Base-by-base conservation (phyloP, 495 filamentous ascomycete genomes). In the Jackrogersella minutella region DNA sequence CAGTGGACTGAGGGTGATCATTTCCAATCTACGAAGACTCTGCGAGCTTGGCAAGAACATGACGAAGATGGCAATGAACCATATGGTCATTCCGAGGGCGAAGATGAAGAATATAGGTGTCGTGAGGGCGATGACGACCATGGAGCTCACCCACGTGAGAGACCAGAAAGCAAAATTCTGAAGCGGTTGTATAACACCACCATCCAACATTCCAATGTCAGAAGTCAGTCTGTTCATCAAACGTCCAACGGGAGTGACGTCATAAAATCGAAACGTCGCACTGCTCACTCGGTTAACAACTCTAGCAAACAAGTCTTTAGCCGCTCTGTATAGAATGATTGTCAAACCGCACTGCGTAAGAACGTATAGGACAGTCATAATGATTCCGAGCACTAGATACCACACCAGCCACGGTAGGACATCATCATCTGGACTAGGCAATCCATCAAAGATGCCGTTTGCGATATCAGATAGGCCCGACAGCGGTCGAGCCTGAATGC, bases 181-280 rank as follows among this genome's bases (percentile, higher is more conserved):
- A 62, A 94, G 87, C 62, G 90, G 86, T 17, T 79, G 72, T 56
- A 87, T 89, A 68, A 94, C 91, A 50, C 89, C 87, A 0, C 91
- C 91, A 73, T 96, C 92, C 7, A 94, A 78, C 13, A 89, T 91
- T 10, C 88, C 89, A 75, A 95, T 94, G 71, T 96, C 92, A 2
- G 89, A 90, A 0, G 91, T 94, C 55, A 96, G 77, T 14, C 92
- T 85, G 73, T 96, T 96, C 91, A 94, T 93, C 66, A 96, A 78
- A 19, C 91, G 84, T 0, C 92, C 91, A 16, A 93, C 85, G 0
- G 92, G 92, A 2, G 91, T 96, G 4, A 92, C 85, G 74, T 96
- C 92, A 79, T 93, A 93, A 75, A 91, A 96, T 33, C 91, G 87
- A 74, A 96, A 96, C 1, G 88, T 93, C 14, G 91, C 90, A 73